Evolutionary conservation across 169 alveolate species (phyloP), one percentile per base, ranked within the genome.

Genomic region (Plasmodium ovale): DNA sequence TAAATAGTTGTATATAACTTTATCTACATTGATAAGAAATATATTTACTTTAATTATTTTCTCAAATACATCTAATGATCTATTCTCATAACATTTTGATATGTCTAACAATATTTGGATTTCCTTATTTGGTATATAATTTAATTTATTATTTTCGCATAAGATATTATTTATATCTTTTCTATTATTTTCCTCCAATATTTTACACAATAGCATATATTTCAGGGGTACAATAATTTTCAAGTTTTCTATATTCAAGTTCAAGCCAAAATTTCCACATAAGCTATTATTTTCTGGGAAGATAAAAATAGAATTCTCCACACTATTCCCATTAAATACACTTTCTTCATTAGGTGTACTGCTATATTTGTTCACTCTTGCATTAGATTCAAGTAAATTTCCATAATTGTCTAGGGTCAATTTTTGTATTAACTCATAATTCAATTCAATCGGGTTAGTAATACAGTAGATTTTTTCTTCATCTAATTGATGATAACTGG

Each of bases 171-270:
- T 94, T 79, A 87, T 94, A 54, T 92, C 95, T 69, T 42, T 94
- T 92, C 91, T 96, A 56, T 95, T 92, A 51, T 94, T 96, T 7
- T 95, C 96, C 25, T 95, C 95, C 94, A 98, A 96, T 25, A 98
- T 97, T 87, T 97, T 96, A 69, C 98, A 91, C 72, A 98, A 51
- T 42, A 98, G 93, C 98, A 98, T 96, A 67, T 95, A 95, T 91
- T 96, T 96, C 49, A 96, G 92, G 9, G 97, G 89, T 70, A 92
- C 94, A 16, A 97, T 93, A 37, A 98, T 97, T 79, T 93, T 94
- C 25, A 67, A 89, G 49, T 96, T 97, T 42, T 89, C 90, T 21
- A 94, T 88, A 72, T 93, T 93, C 35, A 89, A 92, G 25, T 89
- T 91, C n/a, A 92, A 29, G 7, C 93, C 95, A n/a, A 93, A 58